phyloP scores from a whole-genome alignment of 164 flowering plant genomes.

The Magnolia sinica region DNA sequence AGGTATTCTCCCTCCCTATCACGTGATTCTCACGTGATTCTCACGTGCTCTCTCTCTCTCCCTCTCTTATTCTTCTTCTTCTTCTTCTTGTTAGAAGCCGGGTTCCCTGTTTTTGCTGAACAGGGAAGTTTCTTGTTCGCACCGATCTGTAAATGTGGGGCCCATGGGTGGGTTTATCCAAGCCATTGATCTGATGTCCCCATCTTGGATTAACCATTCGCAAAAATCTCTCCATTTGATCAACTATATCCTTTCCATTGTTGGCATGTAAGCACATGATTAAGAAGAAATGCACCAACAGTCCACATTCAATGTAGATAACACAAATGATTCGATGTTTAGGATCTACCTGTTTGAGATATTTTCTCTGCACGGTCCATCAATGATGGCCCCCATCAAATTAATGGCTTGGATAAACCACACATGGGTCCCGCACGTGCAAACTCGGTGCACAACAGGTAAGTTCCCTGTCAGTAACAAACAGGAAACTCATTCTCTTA shows the following conservation, averaged over 20 bases:
- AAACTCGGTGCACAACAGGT: no score
- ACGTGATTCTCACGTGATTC: background rate
- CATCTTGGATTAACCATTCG: no score
- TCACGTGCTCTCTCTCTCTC: background rate
- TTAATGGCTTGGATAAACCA: no score
- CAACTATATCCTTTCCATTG: no score
- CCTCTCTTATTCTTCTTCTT: background rate
- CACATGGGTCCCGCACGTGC: no score
- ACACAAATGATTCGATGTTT: background rate
- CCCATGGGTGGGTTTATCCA: background rate
- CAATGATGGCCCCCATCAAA: no score
- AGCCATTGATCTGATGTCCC: no score
- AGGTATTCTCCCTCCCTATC: background rate
- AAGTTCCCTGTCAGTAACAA: no score
- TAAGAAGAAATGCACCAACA: no score
- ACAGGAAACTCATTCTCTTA: no score
- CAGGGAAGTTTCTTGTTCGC: background rate
- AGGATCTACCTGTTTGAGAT: background rate
- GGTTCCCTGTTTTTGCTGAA: background rate
- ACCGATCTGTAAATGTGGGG: background rate
- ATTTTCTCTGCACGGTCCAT: background rate
- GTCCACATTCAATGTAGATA: background rate
- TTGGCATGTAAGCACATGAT: no score
- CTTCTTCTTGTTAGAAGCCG: background rate
- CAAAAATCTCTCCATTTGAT: no score